Evolutionary conservation across 2,329 filamentous ascomycete species (phyloP), one percentile per base, ranked within the genome.

Genomic region (Niveomyces coronatus): DNA sequence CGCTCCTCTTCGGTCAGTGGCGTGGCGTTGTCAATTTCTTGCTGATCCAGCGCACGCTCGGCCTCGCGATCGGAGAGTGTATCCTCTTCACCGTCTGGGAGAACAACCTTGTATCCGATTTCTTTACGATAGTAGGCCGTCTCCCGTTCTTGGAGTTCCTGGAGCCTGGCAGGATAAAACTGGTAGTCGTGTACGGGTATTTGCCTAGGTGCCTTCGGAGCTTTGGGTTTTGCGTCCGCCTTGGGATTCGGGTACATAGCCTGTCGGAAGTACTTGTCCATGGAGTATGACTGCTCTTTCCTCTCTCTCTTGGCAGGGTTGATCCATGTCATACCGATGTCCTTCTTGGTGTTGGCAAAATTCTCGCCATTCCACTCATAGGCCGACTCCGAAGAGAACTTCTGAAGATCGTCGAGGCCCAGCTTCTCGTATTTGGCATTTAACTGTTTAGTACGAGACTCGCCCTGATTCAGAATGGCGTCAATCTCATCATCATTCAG

Each of bases 301-400:
- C 91, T 85, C 64, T 98, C 93, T 60, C 91, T 88, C 70, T 98
- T 98, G 13, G 89, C 80, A 3, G 91, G 93, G 52, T 98, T 94
- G 65, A 98, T 98, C 93, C 93, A 98, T 53, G 71, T 88, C 47
- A 95, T 74, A 34, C 85, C 86, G 45, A 95, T 85, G 35, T 94
- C 86, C 60, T 93, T 94, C 65, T 93, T 93, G 55, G 81, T 76
- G 42, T 83, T 85, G 37, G 87, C 85, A 57, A 98, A 98, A 52
- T 89, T 89, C 62, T 96, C 82, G 32, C 91, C 91, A 47, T 98
- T 98, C 93, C 93, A 98, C 56, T 96, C 91, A 53, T 98, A 98
- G 0, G 93, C 88, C 39, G 86, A 94, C 52, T 98, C 91, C 0
- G 89, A 95, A 1, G 83, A 91, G 61, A 98, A 98, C 55, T 96